Evolutionary conservation across 2,329 filamentous ascomycete species (phyloP).

Genomic region (Salinomyces thailandicus): DNA sequence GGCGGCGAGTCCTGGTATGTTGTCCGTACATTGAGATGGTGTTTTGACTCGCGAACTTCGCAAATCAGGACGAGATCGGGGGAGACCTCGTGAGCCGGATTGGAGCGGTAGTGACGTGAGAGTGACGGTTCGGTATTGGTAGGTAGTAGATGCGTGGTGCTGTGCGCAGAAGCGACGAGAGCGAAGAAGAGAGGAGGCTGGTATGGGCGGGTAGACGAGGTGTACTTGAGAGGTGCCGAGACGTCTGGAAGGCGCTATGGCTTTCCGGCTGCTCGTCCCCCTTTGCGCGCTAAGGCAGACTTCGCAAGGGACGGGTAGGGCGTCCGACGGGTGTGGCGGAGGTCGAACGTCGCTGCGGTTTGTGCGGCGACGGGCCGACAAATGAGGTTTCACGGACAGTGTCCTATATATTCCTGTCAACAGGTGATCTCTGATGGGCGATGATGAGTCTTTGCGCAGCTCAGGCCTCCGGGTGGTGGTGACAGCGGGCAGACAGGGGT

Average conservation of each 20-base stretch:
- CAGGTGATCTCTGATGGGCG: no score
- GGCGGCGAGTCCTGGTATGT: constrained; percentile 14
- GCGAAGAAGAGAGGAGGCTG: constrained; percentile 4
- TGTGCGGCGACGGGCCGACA: constrained; percentile 2
- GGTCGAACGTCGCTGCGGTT: no score
- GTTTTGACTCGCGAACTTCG: constrained; percentile 9
- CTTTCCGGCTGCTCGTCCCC: neutral
- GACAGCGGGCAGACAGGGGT: constrained; percentile 1
- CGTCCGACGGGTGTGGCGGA: constrained; percentile 2
- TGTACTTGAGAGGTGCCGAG: constrained; percentile 3
- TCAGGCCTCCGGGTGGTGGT: no score
- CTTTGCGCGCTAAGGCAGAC: constrained; percentile 1
- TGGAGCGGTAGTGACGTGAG: no score
- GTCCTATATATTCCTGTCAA: no score
- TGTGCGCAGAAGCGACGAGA: constrained; percentile 8
- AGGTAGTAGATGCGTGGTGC: constrained; percentile 6
- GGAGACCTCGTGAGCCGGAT: constrained; percentile 12
- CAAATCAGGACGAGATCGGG: constrained; percentile 13
- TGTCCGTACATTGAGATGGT: constrained; percentile 21
- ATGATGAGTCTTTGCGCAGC: constrained; percentile 6
- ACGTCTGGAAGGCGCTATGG: neutral
- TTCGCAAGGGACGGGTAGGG: constrained; percentile 1
- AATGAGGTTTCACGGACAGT: constrained; percentile 3
- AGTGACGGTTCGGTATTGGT: constrained; percentile 6
- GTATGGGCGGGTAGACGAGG: neutral